phyloP scores from a whole-genome alignment of 78 protist species.

The Polysphondylium violaceum region DNA sequence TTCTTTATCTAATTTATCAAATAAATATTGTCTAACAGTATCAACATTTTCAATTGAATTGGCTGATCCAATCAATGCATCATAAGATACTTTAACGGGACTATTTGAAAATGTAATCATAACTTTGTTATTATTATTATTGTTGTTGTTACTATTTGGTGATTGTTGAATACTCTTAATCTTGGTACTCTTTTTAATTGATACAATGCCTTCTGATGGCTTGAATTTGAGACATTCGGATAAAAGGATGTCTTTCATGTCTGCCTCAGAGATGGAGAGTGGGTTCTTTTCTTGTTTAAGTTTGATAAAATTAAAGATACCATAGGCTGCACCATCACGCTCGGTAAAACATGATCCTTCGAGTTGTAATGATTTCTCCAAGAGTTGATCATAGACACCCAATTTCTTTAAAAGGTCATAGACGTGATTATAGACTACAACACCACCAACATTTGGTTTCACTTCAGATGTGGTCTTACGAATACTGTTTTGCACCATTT shows the following conservation, averaged over 20 bases:
- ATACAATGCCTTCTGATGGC: slow-evolving; percentile 39
- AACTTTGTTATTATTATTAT: background rate
- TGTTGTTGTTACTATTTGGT: background rate
- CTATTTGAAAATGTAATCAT: slow-evolving; percentile 18
- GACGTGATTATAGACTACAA: background rate
- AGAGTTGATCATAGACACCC: background rate
- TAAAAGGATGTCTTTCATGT: slow-evolving; percentile 8
- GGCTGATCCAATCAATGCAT: slow-evolving; percentile 29
- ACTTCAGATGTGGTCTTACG: background rate
- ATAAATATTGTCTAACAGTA: slow-evolving; percentile 5
- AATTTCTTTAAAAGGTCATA: background rate
- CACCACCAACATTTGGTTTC: slow-evolving; percentile 13
- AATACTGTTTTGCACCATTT: too few relatives aligned
- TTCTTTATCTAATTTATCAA: background rate
- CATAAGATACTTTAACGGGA: slow-evolving; percentile 23
- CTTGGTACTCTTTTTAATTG: background rate
- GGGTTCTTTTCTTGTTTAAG: background rate
- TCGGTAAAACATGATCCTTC: background rate
- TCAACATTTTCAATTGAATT: background rate
- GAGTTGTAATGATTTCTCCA: background rate
- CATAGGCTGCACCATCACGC: slow-evolving; percentile 29
- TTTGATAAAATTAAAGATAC: background rate
- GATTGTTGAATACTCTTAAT: slow-evolving; percentile 1
- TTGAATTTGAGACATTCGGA: slow-evolving; percentile 5
- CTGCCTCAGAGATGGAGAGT: slow-evolving; percentile 6